These are phyloP conservation scores for Exophiala bonariae DNA, from an alignment of 2,329 filamentous ascomycete genomes.

Conservation along the genomic window DNA sequence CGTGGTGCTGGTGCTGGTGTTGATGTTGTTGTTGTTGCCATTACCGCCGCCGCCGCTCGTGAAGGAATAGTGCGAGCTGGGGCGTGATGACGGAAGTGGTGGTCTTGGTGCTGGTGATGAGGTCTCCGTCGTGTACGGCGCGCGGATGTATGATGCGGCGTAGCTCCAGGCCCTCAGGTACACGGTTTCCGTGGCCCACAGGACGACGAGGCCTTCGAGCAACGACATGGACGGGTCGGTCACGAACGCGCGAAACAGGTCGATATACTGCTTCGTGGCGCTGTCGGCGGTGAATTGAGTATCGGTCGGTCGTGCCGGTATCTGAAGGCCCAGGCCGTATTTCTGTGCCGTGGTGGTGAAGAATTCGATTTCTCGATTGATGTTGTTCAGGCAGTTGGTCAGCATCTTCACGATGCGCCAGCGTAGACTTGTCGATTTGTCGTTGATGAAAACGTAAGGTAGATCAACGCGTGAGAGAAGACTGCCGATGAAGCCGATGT, in stretches of 20 bases:
- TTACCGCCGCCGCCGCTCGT: background rate
- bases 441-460: conserved; percentile 42
- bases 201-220: conserved; percentile 69
- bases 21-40: background rate
- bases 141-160: conserved; percentile 29
- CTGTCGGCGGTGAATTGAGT: conserved; percentile 36
- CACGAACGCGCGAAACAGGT: conserved; percentile 59
- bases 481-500: conserved; percentile 67
- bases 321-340: conserved; percentile 57
- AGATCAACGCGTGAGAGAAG: conserved; percentile 63
- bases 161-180: conserved; percentile 62
- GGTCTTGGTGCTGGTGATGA: too few relatives aligned
- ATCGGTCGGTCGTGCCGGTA: conserved; percentile 8
- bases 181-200: conserved; percentile 73
- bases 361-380: conserved; percentile 66
- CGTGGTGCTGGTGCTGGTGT: background rate
- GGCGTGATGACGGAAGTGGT: too few relatives aligned
- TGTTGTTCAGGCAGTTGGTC: conserved; percentile 64
- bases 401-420: conserved; percentile 63
- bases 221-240: conserved; percentile 50
- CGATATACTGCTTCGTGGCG: conserved; percentile 57
- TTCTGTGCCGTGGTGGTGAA: conserved; percentile 64
- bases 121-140: background rate
- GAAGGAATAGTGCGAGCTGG: too few relatives aligned
- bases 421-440: conserved; percentile 43